Evolutionary conservation across 345 rosid species (phyloP).

Genomic region (Eucalyptus dawsonii): DNA sequence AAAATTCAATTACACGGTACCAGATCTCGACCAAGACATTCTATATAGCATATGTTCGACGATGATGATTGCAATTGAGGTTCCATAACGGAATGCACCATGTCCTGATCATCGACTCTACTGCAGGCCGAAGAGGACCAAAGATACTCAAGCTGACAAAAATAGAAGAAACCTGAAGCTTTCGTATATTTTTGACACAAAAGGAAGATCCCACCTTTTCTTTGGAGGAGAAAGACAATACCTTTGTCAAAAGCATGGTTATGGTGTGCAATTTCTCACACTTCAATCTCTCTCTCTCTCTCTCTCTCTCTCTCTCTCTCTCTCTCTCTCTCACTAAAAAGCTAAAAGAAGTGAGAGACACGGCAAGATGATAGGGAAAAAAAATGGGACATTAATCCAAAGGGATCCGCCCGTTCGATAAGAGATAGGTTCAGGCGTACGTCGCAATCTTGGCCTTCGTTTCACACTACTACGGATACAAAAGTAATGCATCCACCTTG

Average conservation of each 20-base stretch:
- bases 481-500: background rate
- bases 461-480: no score
- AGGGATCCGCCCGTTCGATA: background rate
- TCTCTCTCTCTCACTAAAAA: background rate
- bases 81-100: background rate
- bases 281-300: background rate
- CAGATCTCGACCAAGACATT: background rate
- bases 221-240: background rate
- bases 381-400: background rate
- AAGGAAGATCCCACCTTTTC: background rate
- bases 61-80: background rate
- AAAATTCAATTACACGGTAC: background rate
- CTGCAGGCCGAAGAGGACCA: background rate
- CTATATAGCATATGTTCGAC: background rate
- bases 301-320: no score
- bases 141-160: background rate
- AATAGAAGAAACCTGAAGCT: background rate
- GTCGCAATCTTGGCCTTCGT: no score
- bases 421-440: background rate
- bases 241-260: background rate
- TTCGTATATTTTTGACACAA: background rate
- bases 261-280: background rate
- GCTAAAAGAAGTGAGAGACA: background rate
- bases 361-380: background rate
- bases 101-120: background rate